Evolutionary conservation across 768 basidiomycete genomes (phyloP), one percentile per base, ranked within the genome.

Genomic region (Dictyophora rubrovolvata): DNA sequence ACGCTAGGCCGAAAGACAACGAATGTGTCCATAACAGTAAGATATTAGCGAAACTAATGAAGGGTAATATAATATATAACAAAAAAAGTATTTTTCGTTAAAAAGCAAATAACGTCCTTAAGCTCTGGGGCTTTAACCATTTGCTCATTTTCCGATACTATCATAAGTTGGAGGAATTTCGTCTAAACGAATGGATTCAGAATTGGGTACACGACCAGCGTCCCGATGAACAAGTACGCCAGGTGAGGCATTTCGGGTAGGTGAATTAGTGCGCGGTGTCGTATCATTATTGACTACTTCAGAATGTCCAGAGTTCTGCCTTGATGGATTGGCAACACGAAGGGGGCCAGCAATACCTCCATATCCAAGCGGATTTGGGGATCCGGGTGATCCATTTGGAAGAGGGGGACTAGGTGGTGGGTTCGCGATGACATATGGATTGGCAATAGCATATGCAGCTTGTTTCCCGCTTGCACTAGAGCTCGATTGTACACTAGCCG

Each of bases 151-250:
- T n/a, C 42, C n/a, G 11, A 59, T 59, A 42, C 57, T 59, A 16
- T 59, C 57, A 22, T 59, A 59, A 1, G 34, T 51, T 11, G 57
- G 57, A n/a, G 57, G 57, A 37, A 59, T 59, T 28, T 59, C 57
- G 5, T 36, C 33, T 46, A 36, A 28, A 2, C 52, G 49, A 11
- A 50, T 48, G 18, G n/a, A 20, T 21, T 59, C 57, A 18, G 22
- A 20, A 8, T 20, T 46, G 22, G 35, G 22, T 20, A 59, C 48
- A 5, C 57, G 22, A 11, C 57, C 57, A 11, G 48, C 57, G n/a
- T 59, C 57, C 36, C 50, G 57, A 22, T 59, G 57, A 1, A 59
- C 57, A 33, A 59, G 11, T 17, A 59, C 57, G 18, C 9, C 9
- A 22, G 50, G 9, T 2, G 50, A 51, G 12, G 21, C 8, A 16